phyloP scores from a whole-genome alignment of 2,329 filamentous ascomycete species.

The Myriosclerotinia curreyana region DNA sequence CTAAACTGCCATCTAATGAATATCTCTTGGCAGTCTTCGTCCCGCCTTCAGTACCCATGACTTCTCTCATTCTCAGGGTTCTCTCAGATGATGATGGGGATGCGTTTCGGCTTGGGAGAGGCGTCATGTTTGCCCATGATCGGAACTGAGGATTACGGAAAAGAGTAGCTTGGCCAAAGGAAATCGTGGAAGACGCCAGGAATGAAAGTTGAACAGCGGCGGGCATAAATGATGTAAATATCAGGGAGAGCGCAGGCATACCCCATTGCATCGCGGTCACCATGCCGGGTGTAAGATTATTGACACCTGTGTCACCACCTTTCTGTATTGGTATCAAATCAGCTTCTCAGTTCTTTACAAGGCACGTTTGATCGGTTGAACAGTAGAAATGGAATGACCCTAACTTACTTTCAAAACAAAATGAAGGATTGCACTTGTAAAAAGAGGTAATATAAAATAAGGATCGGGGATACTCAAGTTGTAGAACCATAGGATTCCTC shows the following conservation, averaged over 20 bases:
- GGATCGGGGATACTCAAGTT: constrained; percentile 78
- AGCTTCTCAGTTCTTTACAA: background rate
- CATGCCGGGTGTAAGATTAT: constrained; percentile 38
- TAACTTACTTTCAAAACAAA: constrained; percentile 34
- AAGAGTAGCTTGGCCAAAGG: constrained; percentile 45
- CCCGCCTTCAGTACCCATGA: background rate
- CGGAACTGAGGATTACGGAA: constrained; percentile 45
- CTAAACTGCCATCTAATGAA: constrained; percentile 11
- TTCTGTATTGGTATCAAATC: constrained; percentile 35
- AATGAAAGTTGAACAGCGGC: constrained; percentile 63
- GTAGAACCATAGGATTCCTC: constrained; percentile 72
- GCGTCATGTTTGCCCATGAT: constrained; percentile 41
- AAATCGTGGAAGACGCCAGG: constrained; percentile 43
- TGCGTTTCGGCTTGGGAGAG: constrained; percentile 24
- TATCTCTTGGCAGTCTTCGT: background rate
- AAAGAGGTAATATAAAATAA: constrained; percentile 67
- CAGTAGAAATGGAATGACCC: background rate
- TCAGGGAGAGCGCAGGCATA: constrained; percentile 52
- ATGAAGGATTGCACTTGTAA: constrained; percentile 59
- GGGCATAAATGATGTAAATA: constrained; percentile 49
- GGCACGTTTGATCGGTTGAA: background rate
- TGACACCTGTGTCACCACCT: constrained; percentile 50
- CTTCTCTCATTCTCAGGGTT: constrained; percentile 3
- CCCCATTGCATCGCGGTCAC: constrained; percentile 45
- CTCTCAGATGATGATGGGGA: background rate